Evolutionary conservation across 495 filamentous ascomycete genomes (phyloP), one percentile per base, ranked within the genome.

Genomic region (Aspergillus cristatus): DNA sequence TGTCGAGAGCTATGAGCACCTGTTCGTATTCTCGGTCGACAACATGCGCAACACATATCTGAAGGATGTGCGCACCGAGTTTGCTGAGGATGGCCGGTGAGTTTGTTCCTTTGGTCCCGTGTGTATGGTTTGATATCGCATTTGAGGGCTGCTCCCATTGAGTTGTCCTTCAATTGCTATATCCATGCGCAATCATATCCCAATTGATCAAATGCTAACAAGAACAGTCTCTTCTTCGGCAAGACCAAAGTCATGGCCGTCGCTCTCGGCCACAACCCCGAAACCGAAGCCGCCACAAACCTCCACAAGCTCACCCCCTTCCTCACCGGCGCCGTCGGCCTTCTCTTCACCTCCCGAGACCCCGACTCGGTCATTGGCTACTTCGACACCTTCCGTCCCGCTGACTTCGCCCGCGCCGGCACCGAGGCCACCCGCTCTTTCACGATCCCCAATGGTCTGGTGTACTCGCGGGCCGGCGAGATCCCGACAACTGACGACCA

Each of bases 1-100:
- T 56, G 69, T 94, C 42, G 83, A 87, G 49, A 63, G 81, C 50
- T 93, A 91, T 74, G 78, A 87, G 52, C 78, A 87, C 65, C 81
- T 87, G 65, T 90, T 91, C 66, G 84, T 96, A 60, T 94, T 97
- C 62, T 72, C 73, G 42, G 80, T 97, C 40, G 82, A 94, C 54
- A 97, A 98, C 72, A 98, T 98, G 91, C 86, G 91, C 48, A 98
- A 98, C 62, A 94, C 84, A 29, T 87, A 95, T 61, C 66, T 98
- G 57, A 97, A 97, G 67, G 79, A 86, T 54, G 85, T 97, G 44
- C 76, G 91, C 41, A 72, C 77, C 29, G 79, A 95, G 46, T 78
- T 97, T 40, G 67, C 71, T 35, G 86, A 94, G 20, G 20, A 24
- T 61, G 84, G 82, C 70, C 76, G 91, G 84, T 94, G 69, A 38